Percentiles rank a stretch among this genome's conserved stretches.
Evolutionary conservation across 352 stramenopile genomes (phyloP).

Genomic region (Globisporangium solare): DNA sequence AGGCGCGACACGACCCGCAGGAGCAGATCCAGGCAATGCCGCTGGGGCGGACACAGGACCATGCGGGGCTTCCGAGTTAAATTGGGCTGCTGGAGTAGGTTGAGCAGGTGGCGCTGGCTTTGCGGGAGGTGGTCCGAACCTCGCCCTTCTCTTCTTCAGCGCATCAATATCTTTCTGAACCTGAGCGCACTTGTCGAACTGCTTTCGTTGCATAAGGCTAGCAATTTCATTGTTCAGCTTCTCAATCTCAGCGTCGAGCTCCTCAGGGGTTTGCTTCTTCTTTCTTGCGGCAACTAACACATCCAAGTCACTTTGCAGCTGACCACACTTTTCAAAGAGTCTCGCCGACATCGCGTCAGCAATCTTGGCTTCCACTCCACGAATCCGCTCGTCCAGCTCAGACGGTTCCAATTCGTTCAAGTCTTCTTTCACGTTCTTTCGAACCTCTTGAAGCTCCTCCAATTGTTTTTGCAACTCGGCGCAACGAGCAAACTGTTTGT

Average conservation of each 20-base stretch:
- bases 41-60: conserved; percentile 47
- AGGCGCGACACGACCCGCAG: conserved; percentile 6
- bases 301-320: conserved; percentile 70
- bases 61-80: conserved; percentile 8
- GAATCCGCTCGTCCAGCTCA: conserved; percentile 82
- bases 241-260: conserved; percentile 77
- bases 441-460: conserved; percentile 69
- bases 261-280: conserved; percentile 81
- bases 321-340: conserved; percentile 74
- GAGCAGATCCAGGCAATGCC: conserved; percentile 34
- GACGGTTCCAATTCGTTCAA: conserved; percentile 80
- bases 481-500: conserved; percentile 81
- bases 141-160: conserved; percentile 63
- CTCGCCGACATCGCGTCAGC: conserved; percentile 70
- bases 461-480: conserved; percentile 79
- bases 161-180: conserved; percentile 82
- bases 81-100: conserved; percentile 10
- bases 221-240: conserved; percentile 65
- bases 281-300: conserved; percentile 66
- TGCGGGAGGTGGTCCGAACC: conserved; percentile 37
- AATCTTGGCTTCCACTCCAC: conserved; percentile 57
- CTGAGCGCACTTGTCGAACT: conserved; percentile 84
- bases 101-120: neutral
- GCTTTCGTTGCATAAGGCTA: conserved; percentile 68
- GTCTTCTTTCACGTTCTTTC: conserved; percentile 78